Evolutionary conservation across 306 rosid genomes (phyloP), one percentile per base, ranked within the genome.

Genomic region (Boehmeria nivea): DNA sequence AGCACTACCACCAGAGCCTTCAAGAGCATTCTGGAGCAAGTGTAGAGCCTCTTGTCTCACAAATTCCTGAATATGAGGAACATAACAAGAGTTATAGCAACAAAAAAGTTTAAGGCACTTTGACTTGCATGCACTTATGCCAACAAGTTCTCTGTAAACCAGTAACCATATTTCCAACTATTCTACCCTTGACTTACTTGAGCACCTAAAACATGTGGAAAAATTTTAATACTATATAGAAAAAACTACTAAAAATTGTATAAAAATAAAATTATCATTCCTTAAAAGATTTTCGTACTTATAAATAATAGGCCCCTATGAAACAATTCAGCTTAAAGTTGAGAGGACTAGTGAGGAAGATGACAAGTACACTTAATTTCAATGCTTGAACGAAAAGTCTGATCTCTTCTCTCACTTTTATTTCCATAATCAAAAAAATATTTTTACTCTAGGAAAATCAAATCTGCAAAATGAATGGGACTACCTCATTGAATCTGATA

Each of bases 11-110:
- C 87, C 89, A 56, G 83, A 87, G 60, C 99, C 99, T 78, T 84
- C 96, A 59, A 91, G 80, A 63, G 95, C 99, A 81, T 81, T 87
- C 65, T 77, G 85, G 78, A 91, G 95, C 94, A 91, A 78, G 44
- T 72, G 74, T 20, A 91, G 69, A 57, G 96, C 93, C 67, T 91
- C 96, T 56, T 77, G 93, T 68, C 96, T 78, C 72, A 87, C 96
- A 76, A 91, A 91, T 74, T 87, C 97, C 97, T 89, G 67, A 51
- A 60, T 69, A 70, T 53, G 34, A 53, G 56, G 20, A 34, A 42
- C 61, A 47, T 16, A 19, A 21, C 39, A 22, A 56, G 58, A 64
- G 22, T 44, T 12, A 24, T 17, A 50, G 7, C 44, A 24, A 46
- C 23, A 43, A 61, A 51, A 50, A 18, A 50, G 17, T 39, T 16